Conservation (phyloP, 2,329 filamentous ascomycete genomes). For the Niveomyces coronatus region DNA sequence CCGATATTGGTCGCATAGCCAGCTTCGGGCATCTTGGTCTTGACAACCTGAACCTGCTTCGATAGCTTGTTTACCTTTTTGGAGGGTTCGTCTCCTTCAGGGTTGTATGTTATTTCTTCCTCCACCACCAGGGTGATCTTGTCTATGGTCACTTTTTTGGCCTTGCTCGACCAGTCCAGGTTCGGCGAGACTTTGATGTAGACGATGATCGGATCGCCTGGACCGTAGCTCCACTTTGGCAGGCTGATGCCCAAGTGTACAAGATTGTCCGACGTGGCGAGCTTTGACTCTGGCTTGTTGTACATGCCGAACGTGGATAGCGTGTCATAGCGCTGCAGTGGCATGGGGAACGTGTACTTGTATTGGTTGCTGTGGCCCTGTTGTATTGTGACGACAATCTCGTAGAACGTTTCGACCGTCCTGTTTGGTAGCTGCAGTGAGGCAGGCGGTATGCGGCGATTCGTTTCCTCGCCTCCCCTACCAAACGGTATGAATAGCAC, state of each 20-base stretch:
- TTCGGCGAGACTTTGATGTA: slow-evolving; percentile 94
- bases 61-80: slow-evolving; percentile 81
- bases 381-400: slow-evolving; percentile 90
- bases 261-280: slow-evolving; percentile 78
- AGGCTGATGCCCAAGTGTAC: slow-evolving; percentile 87
- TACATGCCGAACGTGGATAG: slow-evolving; percentile 99
- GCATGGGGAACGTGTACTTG: slow-evolving; percentile 85
- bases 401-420: slow-evolving; percentile 95
- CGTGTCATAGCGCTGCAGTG: slow-evolving; percentile 88
- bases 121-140: slow-evolving; percentile 92
- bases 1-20: slow-evolving; percentile 91
- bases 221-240: slow-evolving; percentile 93
- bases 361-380: slow-evolving; percentile 80
- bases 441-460: slow-evolving; percentile 81
- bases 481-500: slow-evolving; percentile 96
- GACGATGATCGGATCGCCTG: slow-evolving; percentile 86
- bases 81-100: slow-evolving; percentile 89
- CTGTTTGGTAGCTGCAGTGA: slow-evolving; percentile 83
- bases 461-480: slow-evolving; percentile 79
- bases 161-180: slow-evolving; percentile 81
- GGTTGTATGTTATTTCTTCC: slow-evolving; percentile 98
- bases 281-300: slow-evolving; percentile 84
- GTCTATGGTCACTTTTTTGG: slow-evolving; percentile 82
- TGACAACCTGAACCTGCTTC: slow-evolving; percentile 72
- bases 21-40: slow-evolving; percentile 76